A percentile compares a stretch with the other conserved stretches of the same genome.
Evolutionary conservation across 176 grass and related monocot species (phyloP).

Genomic region (Oryza longistaminata): DNA sequence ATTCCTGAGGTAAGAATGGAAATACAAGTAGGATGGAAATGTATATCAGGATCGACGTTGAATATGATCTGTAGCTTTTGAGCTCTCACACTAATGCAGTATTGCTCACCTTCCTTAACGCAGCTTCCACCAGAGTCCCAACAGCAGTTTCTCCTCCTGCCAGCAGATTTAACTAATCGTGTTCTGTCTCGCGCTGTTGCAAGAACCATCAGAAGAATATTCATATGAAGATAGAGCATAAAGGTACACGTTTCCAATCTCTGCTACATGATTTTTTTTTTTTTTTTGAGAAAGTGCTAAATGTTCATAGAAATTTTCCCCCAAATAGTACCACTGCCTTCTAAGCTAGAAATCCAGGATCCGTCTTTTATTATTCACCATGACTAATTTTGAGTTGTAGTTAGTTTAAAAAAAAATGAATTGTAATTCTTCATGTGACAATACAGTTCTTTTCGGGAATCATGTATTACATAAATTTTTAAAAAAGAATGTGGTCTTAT

Average conservation of each 20-base stretch:
- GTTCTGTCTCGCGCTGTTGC: conserved; percentile 76
- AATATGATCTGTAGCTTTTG: not conserved
- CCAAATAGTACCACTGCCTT: conserved; percentile 12
- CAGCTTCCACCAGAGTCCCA: conserved; percentile 83
- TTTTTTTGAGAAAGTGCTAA: not conserved
- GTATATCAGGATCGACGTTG: not conserved
- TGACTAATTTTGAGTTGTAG: not conserved
- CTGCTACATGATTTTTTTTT: not conserved
- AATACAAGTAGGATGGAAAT: conserved; percentile 6
- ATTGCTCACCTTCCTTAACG: conserved; percentile 13
- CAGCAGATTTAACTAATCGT: conserved; percentile 68
- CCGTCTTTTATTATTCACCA: not conserved
- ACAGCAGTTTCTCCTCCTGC: conserved; percentile 69
- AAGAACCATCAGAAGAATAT: conserved; percentile 77
- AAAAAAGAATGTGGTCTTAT: not conserved
- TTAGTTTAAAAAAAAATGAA: not conserved
- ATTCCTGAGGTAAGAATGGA: conserved; percentile 67
- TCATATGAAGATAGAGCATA: conserved; percentile 44
- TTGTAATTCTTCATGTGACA: not conserved
- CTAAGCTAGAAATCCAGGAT: not conserved
- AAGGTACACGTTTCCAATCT: conserved; percentile 1
- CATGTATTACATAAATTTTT: conserved; percentile 21
- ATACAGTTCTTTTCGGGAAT: conserved; percentile 15
- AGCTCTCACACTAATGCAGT: not conserved
- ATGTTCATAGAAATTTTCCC: not conserved